Evolutionary conservation across 441 rosid species (phyloP).

Genomic region (Arabidopsis hybrid): DNA sequence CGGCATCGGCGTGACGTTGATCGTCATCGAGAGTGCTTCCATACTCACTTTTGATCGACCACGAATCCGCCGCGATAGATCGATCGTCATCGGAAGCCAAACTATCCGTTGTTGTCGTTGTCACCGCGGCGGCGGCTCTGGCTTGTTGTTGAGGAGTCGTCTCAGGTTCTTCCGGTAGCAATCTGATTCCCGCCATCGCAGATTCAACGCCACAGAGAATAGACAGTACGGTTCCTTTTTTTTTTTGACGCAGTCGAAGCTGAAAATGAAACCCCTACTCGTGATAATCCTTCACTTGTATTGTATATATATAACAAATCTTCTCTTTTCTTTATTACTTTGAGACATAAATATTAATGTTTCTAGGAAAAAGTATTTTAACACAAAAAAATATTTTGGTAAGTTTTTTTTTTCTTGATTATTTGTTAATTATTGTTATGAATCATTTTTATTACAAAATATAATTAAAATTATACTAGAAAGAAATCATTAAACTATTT

Average conservation of each 20-base stretch:
- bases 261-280: conserved; percentile 33
- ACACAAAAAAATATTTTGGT: too few species aligned
- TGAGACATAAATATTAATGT: too few species aligned
- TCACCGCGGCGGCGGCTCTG: conserved; percentile 44
- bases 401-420: too few species aligned
- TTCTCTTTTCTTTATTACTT: not conserved
- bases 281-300: not conserved
- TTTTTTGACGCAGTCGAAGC: conserved; percentile 36
- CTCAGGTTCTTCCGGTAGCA: conserved; percentile 80
- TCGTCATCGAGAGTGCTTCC: conserved; percentile 98
- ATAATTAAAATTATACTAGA: too few species aligned
- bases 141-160: conserved; percentile 54
- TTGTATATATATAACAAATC: not conserved
- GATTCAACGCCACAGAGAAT: conserved; percentile 38
- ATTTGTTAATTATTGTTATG: too few species aligned
- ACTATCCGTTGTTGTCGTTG: conserved; percentile 52
- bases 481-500: too few species aligned
- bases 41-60: conserved; percentile 97
- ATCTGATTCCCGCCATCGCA: conserved; percentile 76
- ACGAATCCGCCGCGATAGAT: conserved; percentile 96
- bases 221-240: conserved; percentile 14
- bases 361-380: too few species aligned
- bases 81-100: conserved; percentile 95
- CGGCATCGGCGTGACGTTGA: conserved; percentile 95
- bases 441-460: too few species aligned